A percentile compares a stretch with the other conserved stretches of the same genome.
These are phyloP conservation scores for Carex littledalei DNA, from an alignment of 176 grass and related monocot species.

Conservation along the genomic window DNA sequence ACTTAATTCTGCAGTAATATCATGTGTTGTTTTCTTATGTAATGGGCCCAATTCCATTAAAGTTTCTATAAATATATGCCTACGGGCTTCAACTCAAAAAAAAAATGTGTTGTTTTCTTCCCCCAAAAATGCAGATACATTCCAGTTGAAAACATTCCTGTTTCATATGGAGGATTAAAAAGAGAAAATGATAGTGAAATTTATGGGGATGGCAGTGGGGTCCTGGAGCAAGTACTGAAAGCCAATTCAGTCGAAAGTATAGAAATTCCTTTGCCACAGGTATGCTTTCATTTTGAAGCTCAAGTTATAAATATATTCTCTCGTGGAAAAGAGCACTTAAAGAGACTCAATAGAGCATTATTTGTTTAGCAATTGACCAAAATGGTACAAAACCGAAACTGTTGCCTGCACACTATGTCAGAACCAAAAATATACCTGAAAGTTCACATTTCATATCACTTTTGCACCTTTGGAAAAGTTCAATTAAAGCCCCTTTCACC, in stretches of 20 bases:
- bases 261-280: conserved; percentile 64
- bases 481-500: not conserved
- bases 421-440: not conserved
- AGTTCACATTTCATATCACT: not conserved
- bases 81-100: too few species aligned
- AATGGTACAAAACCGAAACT: not conserved
- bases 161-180: conserved; percentile 85
- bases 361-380: not conserved
- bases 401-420: not conserved
- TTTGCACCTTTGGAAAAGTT: not conserved
- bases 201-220: conserved; percentile 28
- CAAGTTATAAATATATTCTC: not conserved
- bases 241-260: conserved; percentile 45
- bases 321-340: not conserved
- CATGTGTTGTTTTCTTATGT: not conserved
- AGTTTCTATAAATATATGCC: too few species aligned
- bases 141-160: conserved; percentile 66
- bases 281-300: conserved; percentile 16
- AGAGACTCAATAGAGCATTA: not conserved
- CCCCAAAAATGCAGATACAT: conserved; percentile 50
- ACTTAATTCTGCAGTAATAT: not conserved
- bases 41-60: too few species aligned
- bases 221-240: conserved; percentile 54
- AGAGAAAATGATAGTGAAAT: conserved; percentile 53
- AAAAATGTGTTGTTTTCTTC: not conserved